Evolutionary conservation across 148 eudicot species (phyloP).

Genomic region (Fagopyrum tataricum): DNA sequence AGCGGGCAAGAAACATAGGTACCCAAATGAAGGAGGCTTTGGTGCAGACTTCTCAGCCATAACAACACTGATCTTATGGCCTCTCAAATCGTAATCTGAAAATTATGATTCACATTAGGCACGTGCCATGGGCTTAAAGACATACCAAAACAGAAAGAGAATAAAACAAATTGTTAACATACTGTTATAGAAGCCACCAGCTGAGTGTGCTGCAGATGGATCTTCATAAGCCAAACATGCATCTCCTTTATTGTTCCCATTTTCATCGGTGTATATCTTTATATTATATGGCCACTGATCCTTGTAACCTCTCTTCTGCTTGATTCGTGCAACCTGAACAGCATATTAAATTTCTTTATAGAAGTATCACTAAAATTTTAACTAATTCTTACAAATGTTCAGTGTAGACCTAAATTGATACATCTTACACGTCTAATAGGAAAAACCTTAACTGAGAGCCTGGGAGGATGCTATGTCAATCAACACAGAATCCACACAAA

Average conservation of each 20-base stretch:
- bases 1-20: conserved; percentile 12
- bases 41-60: conserved; percentile 97
- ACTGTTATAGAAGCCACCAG: conserved; percentile 83
- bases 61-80: conserved; percentile 64
- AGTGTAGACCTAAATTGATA: neutral
- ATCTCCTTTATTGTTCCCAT: conserved; percentile 91
- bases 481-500: neutral
- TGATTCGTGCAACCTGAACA: conserved; percentile 75
- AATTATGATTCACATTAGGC: conserved; percentile 13
- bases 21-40: conserved; percentile 58
- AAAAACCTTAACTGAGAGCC: neutral
- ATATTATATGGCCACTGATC: conserved; percentile 99
- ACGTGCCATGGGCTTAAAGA: neutral
- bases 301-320: conserved; percentile 91
- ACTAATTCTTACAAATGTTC: neutral
- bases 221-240: conserved; percentile 84
- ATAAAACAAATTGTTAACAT: neutral
- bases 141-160: neutral
- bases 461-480: neutral
- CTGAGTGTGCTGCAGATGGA: conserved; percentile 90
- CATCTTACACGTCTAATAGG: neutral
- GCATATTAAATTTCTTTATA: neutral
- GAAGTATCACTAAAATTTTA: neutral
- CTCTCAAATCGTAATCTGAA: conserved; percentile 71
- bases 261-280: conserved; percentile 84